Conservation (phyloP, 202 grass and related monocot genomes). For the Zizania palustris region DNA sequence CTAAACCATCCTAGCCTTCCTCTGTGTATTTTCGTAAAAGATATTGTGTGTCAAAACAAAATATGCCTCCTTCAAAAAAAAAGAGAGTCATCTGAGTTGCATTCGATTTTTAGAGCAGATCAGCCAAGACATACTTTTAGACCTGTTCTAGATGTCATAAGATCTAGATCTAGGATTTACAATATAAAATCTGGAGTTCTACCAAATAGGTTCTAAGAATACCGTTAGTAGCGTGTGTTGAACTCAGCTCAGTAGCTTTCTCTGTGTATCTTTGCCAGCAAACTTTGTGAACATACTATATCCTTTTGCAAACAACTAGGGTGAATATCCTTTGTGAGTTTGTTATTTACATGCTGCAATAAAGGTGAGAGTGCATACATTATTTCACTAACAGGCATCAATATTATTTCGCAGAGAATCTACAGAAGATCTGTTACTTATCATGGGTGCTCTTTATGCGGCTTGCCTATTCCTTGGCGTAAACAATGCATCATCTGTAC, state of each 20-base stretch:
- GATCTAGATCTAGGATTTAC: too few species aligned
- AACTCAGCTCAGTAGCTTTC: neutral
- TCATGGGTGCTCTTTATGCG: constrained; percentile 77
- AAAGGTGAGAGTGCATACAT: neutral
- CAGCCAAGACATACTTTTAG: too few species aligned
- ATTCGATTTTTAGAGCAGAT: neutral
- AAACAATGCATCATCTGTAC: constrained; percentile 70
- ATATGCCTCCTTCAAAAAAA: neutral
- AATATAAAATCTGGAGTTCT: too few species aligned
- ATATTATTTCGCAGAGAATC: constrained; percentile 54
- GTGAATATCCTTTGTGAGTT: too few species aligned
- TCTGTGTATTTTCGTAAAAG: too few species aligned
- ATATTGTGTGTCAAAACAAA: too few species aligned
- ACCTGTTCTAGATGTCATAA: too few species aligned
- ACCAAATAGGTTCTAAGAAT: neutral
- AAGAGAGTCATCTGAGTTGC: neutral
- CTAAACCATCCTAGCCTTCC: too few species aligned
- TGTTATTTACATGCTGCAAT: neutral
- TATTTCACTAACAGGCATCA: constrained; percentile 13
- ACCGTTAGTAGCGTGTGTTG: neutral
- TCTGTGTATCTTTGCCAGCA: neutral
- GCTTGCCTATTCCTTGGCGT: constrained; percentile 74
- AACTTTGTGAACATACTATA: too few species aligned
- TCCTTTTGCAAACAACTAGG: too few species aligned
- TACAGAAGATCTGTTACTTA: constrained; percentile 58